Conservation (phyloP, 2,329 filamentous ascomycete genomes). For the Venturia carpophila region DNA sequence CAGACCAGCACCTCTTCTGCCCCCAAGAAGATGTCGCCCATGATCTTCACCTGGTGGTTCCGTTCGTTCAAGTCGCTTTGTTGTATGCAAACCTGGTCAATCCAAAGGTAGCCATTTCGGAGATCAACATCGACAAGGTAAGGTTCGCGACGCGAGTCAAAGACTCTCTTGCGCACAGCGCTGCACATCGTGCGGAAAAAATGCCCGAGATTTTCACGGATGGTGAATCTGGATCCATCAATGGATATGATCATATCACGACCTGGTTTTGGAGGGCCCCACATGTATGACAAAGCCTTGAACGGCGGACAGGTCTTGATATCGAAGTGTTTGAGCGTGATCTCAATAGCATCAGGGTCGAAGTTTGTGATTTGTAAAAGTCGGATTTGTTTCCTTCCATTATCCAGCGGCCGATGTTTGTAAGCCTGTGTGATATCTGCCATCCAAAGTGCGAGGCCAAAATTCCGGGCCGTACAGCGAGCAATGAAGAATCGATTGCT, state of each 20-base stretch:
- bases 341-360: neutral
- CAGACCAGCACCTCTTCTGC: neutral
- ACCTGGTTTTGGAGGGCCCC: neutral
- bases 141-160: no score
- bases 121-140: neutral
- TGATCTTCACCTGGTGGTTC: neutral
- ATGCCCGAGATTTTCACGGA: neutral
- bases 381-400: neutral
- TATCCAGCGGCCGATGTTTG: neutral
- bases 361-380: neutral
- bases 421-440: neutral
- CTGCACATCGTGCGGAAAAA: neutral
- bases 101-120: neutral
- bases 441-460: no score
- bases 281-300: neutral
- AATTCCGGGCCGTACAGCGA: no score
- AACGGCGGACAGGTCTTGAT: neutral
- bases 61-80: neutral
- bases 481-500: no score
- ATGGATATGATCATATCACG: neutral
- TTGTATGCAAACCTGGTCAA: slow-evolving; percentile 12
- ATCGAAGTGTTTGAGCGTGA: neutral
- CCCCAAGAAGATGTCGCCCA: neutral
- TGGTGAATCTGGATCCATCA: neutral
- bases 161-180: no score